Evolutionary conservation across 108 stramenopile species (phyloP).

Genomic region (Cylindrotheca fusiformis): DNA sequence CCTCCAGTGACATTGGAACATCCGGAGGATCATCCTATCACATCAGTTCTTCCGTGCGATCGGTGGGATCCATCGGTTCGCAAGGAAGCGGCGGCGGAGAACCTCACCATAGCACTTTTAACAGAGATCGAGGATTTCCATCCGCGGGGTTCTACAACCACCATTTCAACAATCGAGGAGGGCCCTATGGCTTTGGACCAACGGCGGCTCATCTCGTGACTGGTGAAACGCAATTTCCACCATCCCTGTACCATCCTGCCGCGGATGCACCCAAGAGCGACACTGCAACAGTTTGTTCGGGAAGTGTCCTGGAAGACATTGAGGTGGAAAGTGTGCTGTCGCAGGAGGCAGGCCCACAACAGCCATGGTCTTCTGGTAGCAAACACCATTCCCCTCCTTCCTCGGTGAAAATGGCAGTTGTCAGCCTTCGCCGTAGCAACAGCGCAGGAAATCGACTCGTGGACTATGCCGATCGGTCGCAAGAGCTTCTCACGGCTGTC

Average conservation of each 20-base stretch:
- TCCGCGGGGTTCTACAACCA: no score
- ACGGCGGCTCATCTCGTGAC: slow-evolving; percentile 17
- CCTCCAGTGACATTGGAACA: background rate
- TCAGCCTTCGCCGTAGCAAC: background rate
- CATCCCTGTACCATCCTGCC: slow-evolving; percentile 32
- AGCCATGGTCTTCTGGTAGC: background rate
- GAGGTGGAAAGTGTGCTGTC: slow-evolving; percentile 35
- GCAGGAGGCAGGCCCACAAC: background rate
- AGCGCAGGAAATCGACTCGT: slow-evolving; percentile 19
- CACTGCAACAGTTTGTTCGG: slow-evolving; percentile 54
- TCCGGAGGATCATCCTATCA: background rate
- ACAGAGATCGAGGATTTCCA: no score
- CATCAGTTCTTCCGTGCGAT: slow-evolving; percentile 2
- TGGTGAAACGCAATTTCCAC: slow-evolving; percentile 30
- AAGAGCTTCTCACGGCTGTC: slow-evolving; percentile 8
- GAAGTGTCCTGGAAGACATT: slow-evolving; percentile 54
- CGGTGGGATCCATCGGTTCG: slow-evolving; percentile 18
- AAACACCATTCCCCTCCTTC: slow-evolving; percentile 10
- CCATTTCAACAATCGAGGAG: no score
- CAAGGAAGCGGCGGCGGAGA: slow-evolving; percentile 17
- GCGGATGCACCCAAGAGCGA: slow-evolving; percentile 55
- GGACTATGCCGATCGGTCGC: slow-evolving; percentile 20
- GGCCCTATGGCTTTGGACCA: slow-evolving; percentile 6
- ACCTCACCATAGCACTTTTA: background rate
- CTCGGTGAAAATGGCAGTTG: slow-evolving; percentile 2